Evolutionary conservation across 73 alveolate genomes (phyloP), one percentile per base, ranked within the genome.

Genomic region (Paramecium sonneborni): DNA sequence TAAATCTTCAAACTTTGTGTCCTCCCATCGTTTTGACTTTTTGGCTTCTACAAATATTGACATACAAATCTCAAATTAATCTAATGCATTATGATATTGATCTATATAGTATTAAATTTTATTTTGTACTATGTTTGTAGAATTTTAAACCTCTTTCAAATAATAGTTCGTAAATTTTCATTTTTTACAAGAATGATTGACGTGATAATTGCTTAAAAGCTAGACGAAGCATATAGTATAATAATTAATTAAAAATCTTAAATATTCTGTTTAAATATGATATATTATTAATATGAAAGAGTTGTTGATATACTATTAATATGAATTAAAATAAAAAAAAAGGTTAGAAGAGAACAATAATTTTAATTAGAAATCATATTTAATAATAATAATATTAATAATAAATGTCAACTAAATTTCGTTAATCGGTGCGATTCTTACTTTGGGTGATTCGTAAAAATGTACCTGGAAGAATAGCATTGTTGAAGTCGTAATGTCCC

Each of bases 401-500:
- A 39, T 3, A 39, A 18, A 52, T 52, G 68, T 52, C 68, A 52
- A 52, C 68, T 52, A 52, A 52, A 52, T 52, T 52, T 52, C 68
- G 68, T 52, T 52, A 52, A 52, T 52, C 68, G 68, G 86, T 72
- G 35, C 52, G 86, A 37, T 37, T 34, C 57, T 21, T 72, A 28
- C 52, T 35, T 35, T 37, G 35, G 32, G 35, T 72, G 38, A 38
- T 72, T 34, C 38, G 86, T 7, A 72, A 23, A 32, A 72, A 72
- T 41, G 58, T 28, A 72, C 57, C 57, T 23, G 35, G 44, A 15
- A 72, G 44, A 38, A 28, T 72, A n/a, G 86, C 86, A 72, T 72
- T 72, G 44, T 41, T 72, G 35, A 72, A 72, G 44, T 72, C 86
- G 86, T 72, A 72, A 38, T 72, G 32, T 38, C 68, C 68, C 68